Evolutionary conservation across 176 grass and related monocot species (phyloP).

Genomic region (Themeda triandra): DNA sequence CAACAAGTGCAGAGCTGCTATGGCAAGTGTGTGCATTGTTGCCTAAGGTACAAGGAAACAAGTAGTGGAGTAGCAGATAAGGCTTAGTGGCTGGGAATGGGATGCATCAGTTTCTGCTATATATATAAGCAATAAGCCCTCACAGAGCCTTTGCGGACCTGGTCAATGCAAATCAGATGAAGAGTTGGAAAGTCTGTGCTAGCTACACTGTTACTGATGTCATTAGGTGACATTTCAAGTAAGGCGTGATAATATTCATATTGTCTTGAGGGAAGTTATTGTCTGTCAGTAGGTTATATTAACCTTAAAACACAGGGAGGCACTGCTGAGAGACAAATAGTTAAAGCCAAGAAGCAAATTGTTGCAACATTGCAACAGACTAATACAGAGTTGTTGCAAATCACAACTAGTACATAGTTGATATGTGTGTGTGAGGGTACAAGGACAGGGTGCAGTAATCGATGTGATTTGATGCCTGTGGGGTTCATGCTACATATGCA

Average conservation of each 20-base stretch:
- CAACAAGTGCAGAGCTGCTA: background rate
- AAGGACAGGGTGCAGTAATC: no score
- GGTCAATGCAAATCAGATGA: background rate
- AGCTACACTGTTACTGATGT: background rate
- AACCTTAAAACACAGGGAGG: background rate
- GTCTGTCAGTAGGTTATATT: background rate
- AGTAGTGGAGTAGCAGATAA: no score
- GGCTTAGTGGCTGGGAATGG: background rate
- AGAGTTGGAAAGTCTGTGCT: background rate
- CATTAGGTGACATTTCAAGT: background rate
- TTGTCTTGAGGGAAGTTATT: background rate
- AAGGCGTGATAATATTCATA: background rate
- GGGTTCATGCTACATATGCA: no score
- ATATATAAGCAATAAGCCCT: background rate
- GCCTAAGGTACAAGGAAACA: background rate
- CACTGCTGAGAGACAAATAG: background rate
- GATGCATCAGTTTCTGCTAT: background rate
- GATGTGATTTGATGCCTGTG: background rate
- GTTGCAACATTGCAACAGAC: background rate
- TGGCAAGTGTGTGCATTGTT: background rate
- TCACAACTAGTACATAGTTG: no score
- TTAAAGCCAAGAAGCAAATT: background rate
- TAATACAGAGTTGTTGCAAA: background rate
- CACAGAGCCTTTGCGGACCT: background rate
- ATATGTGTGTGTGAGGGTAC: no score